These are phyloP conservation scores for Lasiosphaeris hirsuta DNA, from an alignment of 495 filamentous ascomycete species.

Conservation along the genomic window DNA sequence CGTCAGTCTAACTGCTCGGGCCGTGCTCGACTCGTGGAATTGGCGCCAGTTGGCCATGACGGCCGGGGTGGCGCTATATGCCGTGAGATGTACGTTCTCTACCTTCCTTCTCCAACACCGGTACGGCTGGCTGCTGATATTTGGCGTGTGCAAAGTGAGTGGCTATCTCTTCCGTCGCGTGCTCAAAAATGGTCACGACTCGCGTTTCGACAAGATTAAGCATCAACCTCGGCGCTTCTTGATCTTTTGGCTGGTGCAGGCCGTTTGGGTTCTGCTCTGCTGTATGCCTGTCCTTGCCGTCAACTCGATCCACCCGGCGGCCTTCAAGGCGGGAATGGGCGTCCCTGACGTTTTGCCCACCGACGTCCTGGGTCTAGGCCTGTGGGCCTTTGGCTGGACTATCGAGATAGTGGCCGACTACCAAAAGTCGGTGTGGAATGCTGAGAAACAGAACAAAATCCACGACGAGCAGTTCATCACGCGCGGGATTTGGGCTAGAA, in stretches of 20 bases:
- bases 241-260: conserved; percentile 56
- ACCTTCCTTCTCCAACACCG: neutral
- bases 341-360: conserved; percentile 34
- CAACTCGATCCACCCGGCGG: conserved; percentile 49
- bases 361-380: conserved; percentile 51
- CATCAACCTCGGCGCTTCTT: conserved; percentile 50
- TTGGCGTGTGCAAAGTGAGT: conserved; percentile 43
- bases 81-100: conserved; percentile 46
- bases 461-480: conserved; percentile 63
- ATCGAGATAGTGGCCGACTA: conserved; percentile 57
- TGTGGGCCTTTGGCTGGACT: conserved; percentile 53
- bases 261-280: conserved; percentile 58
- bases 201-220: conserved; percentile 58
- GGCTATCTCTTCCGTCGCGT: conserved; percentile 57
- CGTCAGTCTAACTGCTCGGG: conserved; percentile 16
- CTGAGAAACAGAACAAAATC: conserved; percentile 53
- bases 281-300: conserved; percentile 55
- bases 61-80: conserved; percentile 54
- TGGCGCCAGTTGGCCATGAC: conserved; percentile 61
- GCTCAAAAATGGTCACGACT: conserved; percentile 53
- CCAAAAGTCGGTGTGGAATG: conserved; percentile 56
- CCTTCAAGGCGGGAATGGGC: conserved; percentile 19
- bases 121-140: neutral
- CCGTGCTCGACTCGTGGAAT: conserved; percentile 39
- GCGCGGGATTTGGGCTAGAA: conserved; percentile 52